These are phyloP conservation scores for Mrakia gelida DNA, from an alignment of 768 basidiomycete species.

Conservation along the genomic window DNA sequence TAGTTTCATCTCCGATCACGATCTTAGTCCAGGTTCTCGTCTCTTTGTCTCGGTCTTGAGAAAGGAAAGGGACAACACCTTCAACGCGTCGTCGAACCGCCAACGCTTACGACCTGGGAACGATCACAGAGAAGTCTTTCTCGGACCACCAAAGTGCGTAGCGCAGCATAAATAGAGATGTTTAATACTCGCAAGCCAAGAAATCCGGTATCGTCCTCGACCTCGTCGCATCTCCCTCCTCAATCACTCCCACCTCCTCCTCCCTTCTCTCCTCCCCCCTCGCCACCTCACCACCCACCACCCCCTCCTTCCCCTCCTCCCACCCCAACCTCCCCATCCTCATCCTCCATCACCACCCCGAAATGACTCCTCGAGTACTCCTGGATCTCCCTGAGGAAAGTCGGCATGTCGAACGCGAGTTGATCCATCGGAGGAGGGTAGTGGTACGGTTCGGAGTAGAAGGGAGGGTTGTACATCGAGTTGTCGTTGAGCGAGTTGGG, in stretches of 20 bases:
- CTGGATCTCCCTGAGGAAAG: conserved; percentile 18
- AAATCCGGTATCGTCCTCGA: no score
- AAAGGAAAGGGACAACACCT: no score
- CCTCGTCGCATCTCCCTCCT: no score
- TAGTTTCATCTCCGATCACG: no score
- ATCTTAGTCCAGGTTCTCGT: no score
- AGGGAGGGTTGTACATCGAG: background rate
- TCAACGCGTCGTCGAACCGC: no score
- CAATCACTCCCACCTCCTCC: background rate
- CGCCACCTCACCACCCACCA: background rate
- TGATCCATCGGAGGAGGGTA: background rate
- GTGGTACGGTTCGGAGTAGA: background rate
- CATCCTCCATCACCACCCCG: background rate
- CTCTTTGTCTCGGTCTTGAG: no score
- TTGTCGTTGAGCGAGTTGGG: background rate
- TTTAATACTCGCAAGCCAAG: no score
- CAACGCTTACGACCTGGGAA: no score
- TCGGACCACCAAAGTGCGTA: no score
- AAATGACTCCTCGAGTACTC: background rate
- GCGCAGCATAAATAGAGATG: no score
- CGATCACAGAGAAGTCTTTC: no score
- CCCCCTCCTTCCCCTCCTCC: background rate
- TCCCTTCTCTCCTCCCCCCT: background rate
- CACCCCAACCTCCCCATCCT: background rate
- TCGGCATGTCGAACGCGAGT: conserved; percentile 15